These are phyloP conservation scores for Solanum tarapatanum DNA, from an alignment of 257 asterid species.

Conservation along the genomic window DNA sequence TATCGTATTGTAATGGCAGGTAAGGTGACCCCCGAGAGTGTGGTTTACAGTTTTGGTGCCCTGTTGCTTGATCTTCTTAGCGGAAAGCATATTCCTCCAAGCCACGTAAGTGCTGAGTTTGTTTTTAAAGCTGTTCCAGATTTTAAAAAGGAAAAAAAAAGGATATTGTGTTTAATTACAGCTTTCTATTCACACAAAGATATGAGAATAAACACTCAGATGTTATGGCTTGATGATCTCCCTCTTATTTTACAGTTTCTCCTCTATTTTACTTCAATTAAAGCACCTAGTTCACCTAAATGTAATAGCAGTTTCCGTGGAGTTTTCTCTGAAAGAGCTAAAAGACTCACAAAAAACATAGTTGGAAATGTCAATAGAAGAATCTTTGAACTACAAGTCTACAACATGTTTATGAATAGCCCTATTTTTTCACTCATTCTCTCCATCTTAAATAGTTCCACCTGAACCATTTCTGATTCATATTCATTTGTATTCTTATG, in stretches of 20 bases:
- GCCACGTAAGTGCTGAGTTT: slow-evolving; percentile 22
- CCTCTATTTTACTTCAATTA: neutral
- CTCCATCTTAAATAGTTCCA: neutral
- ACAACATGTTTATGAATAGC: neutral
- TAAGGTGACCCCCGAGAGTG: slow-evolving; percentile 31
- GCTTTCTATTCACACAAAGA: neutral
- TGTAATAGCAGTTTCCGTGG: neutral
- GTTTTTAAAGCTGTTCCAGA: neutral
- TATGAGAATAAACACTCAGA: neutral
- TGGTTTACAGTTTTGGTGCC: slow-evolving; percentile 43
- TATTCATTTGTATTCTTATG: neutral
- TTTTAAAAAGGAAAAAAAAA: neutral
- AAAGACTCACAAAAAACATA: no score
- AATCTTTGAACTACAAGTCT: no score
- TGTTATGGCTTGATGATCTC: neutral
- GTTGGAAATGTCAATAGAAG: no score
- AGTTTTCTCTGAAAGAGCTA: neutral
- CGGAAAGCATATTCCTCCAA: slow-evolving; percentile 44
- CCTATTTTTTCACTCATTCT: neutral
- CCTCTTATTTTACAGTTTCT: neutral
- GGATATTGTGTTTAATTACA: neutral
- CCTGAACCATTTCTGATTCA: neutral
- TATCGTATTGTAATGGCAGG: slow-evolving; percentile 20
- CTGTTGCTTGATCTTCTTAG: slow-evolving; percentile 43
- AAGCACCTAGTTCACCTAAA: neutral